Base-by-base conservation (phyloP, 129 eudicot genomes). In the Daucus carota region DNA sequence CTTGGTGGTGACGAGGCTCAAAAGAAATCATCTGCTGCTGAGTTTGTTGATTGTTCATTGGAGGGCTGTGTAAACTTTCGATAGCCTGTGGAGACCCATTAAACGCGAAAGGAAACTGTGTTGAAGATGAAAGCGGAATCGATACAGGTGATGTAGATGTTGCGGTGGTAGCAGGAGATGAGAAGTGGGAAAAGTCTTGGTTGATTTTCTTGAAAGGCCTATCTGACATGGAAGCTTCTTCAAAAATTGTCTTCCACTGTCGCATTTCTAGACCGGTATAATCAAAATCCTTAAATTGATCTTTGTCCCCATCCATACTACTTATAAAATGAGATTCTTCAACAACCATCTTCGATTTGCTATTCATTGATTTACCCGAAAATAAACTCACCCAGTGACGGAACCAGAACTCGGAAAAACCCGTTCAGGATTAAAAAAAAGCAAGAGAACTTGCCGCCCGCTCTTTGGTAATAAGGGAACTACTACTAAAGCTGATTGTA, bases 181-280 rank as follows among this genome's bases (percentile, higher is more conserved):
- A 67, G 48, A 48, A 63, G 26, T 67, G 36, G 76, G 81, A 80
- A 87, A 54, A 92, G 97, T 76, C 93, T 86, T 85, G 65, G 65
- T 74, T 84, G 79, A 80, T 73, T 36, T 85, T 91, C 78, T 91
- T 91, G 68, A 81, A 60, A 82, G 90, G 94, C 82, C 97, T 84
- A 22, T 71, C 32, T 10, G 89, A 76, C 81, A 85, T 83, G 81
- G 90, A 91, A 85, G 86, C 90, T 83, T 85, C 90, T 75, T 85
- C 87, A 88, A 88, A 91, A 91, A 91, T 91, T 84, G 91, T 87
- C 84, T 68, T 88, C 91, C 91, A 86, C 74, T 86, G 88, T 70
- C 88, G 83, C 59, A 80, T 70, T 50, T 88, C 92, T 72, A 75
- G 63, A 6, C 59, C 76, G 0, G 63, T 3, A 57, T 43, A 72